phyloP scores from a whole-genome alignment of 2,329 filamentous ascomycete genomes.

The Ceratocystiopsis brevicomis region DNA sequence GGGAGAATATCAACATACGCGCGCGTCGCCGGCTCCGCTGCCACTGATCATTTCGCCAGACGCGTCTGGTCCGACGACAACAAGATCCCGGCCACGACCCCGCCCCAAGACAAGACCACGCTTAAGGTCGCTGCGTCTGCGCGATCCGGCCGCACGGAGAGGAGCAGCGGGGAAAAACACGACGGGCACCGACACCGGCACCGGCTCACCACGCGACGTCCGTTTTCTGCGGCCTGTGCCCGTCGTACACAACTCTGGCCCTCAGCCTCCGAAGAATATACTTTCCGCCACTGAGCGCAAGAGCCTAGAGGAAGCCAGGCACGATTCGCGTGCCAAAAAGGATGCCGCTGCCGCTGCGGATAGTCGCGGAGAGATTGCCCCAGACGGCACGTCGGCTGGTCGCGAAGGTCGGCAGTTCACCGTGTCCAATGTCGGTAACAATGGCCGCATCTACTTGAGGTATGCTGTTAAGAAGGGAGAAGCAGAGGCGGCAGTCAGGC shows the following conservation, averaged over 20 bases:
- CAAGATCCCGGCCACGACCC: too few relatives aligned
- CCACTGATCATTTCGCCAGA: too few relatives aligned
- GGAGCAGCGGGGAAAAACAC: neutral
- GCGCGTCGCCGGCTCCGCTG: conserved; percentile 1
- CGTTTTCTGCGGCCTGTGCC: conserved; percentile 3
- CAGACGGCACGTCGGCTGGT: conserved; percentile 40
- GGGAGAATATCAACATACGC: neutral
- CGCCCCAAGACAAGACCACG: neutral
- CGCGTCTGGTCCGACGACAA: too few relatives aligned
- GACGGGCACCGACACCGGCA: conserved; percentile 1
- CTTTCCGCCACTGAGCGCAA: conserved; percentile 28
- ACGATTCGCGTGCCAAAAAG: conserved; percentile 24
- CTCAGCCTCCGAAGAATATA: conserved; percentile 17
- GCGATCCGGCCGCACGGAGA: neutral
- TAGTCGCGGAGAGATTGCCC: conserved; percentile 27
- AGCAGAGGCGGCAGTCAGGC: neutral
- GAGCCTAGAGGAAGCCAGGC: conserved; percentile 21
- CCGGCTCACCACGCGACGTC: conserved; percentile 6
- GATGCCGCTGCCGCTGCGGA: conserved; percentile 37
- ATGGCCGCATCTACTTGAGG: conserved; percentile 67
- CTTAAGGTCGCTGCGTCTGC: conserved; percentile 2
- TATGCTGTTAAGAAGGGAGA: conserved; percentile 22
- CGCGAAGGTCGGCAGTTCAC: conserved; percentile 56
- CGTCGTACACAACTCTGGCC: neutral
- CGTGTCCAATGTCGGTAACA: conserved; percentile 66